Base-by-base conservation (phyloP, 106 monocot species). In the Dendrobium huoshanense region DNA sequence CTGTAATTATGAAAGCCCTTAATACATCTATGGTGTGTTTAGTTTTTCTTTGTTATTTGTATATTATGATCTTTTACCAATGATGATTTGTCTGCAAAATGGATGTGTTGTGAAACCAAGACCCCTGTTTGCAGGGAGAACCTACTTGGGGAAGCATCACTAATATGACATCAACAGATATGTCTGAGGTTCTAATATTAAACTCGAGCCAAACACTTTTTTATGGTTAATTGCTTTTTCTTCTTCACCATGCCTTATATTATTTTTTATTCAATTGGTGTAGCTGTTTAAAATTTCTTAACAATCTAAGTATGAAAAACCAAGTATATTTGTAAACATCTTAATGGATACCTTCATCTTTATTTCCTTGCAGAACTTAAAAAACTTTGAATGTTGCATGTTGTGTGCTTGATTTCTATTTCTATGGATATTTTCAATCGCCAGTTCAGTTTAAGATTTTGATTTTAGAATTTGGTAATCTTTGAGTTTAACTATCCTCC, bases 81-180 rank as follows among this genome's bases (percentile, higher is more conserved):
- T 64, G 80, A 84, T 80, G 80, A 80, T 80, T 51, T 80, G 80
- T 84, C 84, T 80, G 84, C 79, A 84, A 67, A 84, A 75, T 79
- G 86, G 82, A 86, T 31, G 75, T 75, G 79, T 31, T 86, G 86
- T 82, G 79, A 41, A 82, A 29, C 77, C 79, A 82, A 79, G 79
- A 55, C 82, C 67, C 67, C 86, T 82, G 86, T n/a, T 55, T 49
- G 22, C 78, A 85, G 81, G 78, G 76, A 76, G 76, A 76, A 76
- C 76, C 76, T 51, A 42, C 76, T 76, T 76, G 76, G 76, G 25
- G 49, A 24, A 49, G 24, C 76, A 11, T 4, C 22, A 29, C 11
- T 16, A 49, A 75, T 49, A 51, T 76, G 48, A 76, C 49, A 49
- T 76, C n/a, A 49, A 25, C 27, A 51, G 42, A 74, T 43, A 42